Percentiles rank a stretch among this genome's conserved stretches.
Conservation (phyloP, 1,284 basidiomycete species). For the Microbotryum intermedium region DNA sequence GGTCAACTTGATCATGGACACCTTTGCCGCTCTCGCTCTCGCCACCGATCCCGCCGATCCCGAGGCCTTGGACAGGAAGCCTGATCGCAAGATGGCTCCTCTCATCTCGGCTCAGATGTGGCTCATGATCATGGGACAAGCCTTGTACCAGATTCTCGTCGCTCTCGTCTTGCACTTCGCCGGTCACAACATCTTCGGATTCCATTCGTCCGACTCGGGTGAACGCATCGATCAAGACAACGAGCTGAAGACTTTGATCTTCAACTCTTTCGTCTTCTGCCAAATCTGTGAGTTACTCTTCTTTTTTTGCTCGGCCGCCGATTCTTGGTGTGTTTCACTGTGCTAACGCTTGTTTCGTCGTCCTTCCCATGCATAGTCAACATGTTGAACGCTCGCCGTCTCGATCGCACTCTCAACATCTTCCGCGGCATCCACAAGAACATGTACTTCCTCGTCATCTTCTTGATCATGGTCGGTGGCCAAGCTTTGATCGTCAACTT, state of each 20-base stretch:
- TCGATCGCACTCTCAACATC: slow-evolving; percentile 80
- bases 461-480: slow-evolving; percentile 72
- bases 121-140: slow-evolving; percentile 77
- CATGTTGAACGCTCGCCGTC: slow-evolving; percentile 79
- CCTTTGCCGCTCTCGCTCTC: slow-evolving; percentile 90
- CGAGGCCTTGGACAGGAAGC: slow-evolving; percentile 71
- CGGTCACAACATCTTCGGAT: slow-evolving; percentile 57
- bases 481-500: slow-evolving; percentile 87
- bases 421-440: slow-evolving; percentile 76
- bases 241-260: slow-evolving; percentile 75
- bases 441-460: slow-evolving; percentile 79
- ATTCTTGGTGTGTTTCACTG: neutral
- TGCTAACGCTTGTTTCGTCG: neutral
- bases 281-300: slow-evolving; percentile 56
- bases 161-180: slow-evolving; percentile 85
- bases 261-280: slow-evolving; percentile 95
- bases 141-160: slow-evolving; percentile 73
- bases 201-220: slow-evolving; percentile 42
- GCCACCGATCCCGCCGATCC: slow-evolving; percentile 90
- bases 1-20: slow-evolving; percentile 69
- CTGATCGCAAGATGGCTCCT: slow-evolving; percentile 77
- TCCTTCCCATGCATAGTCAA: slow-evolving; percentile 46
- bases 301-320: slow-evolving; percentile 1
- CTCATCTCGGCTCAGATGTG: slow-evolving; percentile 70
- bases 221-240: slow-evolving; percentile 44